Evolutionary conservation across 192 early-diverging fungal genomes (phyloP), one percentile per base, ranked within the genome.

Genomic region (Dissophora globulifera): DNA sequence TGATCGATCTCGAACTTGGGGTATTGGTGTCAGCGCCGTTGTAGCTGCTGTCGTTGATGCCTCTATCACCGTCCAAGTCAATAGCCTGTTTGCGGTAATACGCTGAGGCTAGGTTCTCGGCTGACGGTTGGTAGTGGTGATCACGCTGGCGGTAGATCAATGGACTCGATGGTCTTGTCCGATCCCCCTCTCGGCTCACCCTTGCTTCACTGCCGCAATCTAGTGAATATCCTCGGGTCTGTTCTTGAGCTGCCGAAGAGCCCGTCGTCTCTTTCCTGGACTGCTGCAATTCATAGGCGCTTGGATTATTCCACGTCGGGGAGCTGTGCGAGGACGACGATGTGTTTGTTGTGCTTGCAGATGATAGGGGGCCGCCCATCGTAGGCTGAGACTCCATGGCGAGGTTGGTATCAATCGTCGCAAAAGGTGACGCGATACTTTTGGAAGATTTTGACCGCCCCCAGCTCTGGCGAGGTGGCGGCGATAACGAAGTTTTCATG

Each of bases 401-500:
- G 9, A 23, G 12, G 25, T 9, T 33, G n/a, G 47, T 49, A 45
- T 58, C 56, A 17, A 51, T 43, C 25, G 58, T 23, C 10, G 53
- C 27, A 20, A 55, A 23, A 19, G 35, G 2, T 4, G 43, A 4
- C 13, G 13, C 27, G 0, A 42, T 8, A 3, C 56, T 41, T 45
- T 66, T 54, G 62, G 48, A 66, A 0, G 71, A 75, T 51, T 75
- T 75, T 45, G 71, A 59, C 11, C 62, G 71, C 0, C 29, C 17
- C 70, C 70, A 74, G 22, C 70, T 63, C 33, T 75, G 71, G 22
- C 71, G 71, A 27, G 71, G 71, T 12, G 71, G 71, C 5, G 71
- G 71, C 1, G 71, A 60, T 20, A 75, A 49, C 6, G 71, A 75
- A 8, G 62, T 35, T 25, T 48, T 60, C 2, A 48, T 20, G 9